Evolutionary conservation across 345 rosid species (phyloP), one percentile per base, ranked within the genome.

Genomic region (Physaria fendleri): DNA sequence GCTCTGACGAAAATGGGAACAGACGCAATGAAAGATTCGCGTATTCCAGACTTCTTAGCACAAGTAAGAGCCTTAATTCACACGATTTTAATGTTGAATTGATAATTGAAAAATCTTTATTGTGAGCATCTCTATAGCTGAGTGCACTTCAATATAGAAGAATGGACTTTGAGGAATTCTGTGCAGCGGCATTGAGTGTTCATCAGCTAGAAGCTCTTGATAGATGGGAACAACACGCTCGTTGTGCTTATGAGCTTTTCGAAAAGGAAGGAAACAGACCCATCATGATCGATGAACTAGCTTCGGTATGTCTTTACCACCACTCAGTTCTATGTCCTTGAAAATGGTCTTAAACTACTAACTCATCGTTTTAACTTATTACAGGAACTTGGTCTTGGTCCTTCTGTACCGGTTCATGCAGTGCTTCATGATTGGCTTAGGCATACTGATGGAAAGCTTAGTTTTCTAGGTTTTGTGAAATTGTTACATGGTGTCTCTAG

Each of bases 361-460:
- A 62, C 43, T 37, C 63, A 21, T 2, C 1, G 25, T 21, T 16
- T 11, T 6, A 8, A 27, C 22, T 10, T 49, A 4, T 58, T 65
- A 10, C 90, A 93, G 99, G 99, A 93, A 65, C 97, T 93, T 20
- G 95, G 99, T 13, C 83, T 93, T 33, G 86, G 94, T 50, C 92
- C 95, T 48, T 78, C 87, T 10, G 74, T 89, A 38, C 95, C 99
- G 8, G 91, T 93, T 42, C 92, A 86, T 9, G 84, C 88, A 3
- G 95, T 93, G 41, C 94, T 93, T 42, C 85, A 89, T 2, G 99
- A 93, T 56, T 93, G 99, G 99, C 81, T 93, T 47, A 78, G 97
- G 66, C 97, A 93, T 54, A 79, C 89, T 0, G 97, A 93, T 76
- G 99, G 99, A 33, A 87, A 89, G 74, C 85, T 93, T 55, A 93